Conservation (phyloP, 1,284 basidiomycete species). For the Cryptococcus wingfieldii region DNA sequence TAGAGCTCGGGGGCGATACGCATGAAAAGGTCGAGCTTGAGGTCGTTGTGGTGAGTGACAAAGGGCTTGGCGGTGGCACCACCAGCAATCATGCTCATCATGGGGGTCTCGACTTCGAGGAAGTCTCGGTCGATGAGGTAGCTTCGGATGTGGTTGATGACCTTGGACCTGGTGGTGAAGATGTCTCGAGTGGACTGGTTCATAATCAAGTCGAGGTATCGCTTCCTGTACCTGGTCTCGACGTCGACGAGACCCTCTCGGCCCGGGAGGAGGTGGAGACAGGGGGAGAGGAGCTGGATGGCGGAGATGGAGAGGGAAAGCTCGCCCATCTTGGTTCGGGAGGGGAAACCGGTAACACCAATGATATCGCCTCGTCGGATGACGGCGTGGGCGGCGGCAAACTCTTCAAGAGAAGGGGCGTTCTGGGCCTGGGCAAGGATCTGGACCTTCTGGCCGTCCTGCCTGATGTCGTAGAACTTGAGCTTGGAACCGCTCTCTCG, state of each 20-base stretch:
- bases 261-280: constrained; percentile 91
- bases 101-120: constrained; percentile 97
- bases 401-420: constrained; percentile 59
- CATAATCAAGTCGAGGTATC: constrained; percentile 97
- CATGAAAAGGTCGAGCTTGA: constrained; percentile 95
- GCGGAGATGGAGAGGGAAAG: constrained; percentile 80
- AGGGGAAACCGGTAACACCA: constrained; percentile 82
- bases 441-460: constrained; percentile 90
- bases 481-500: constrained; percentile 79
- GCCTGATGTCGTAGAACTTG: constrained; percentile 90
- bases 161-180: constrained; percentile 82
- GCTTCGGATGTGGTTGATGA: constrained; percentile 86
- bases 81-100: constrained; percentile 95
- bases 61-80: constrained; percentile 99
- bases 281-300: constrained; percentile 88
- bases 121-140: constrained; percentile 91
- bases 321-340: constrained; percentile 94
- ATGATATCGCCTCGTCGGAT: constrained; percentile 96
- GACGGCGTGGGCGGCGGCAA: constrained; percentile 70
- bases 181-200: constrained; percentile 85
- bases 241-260: constrained; percentile 83
- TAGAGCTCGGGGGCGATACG: constrained; percentile 97
- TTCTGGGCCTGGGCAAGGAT: constrained; percentile 89
- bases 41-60: constrained; percentile 97
- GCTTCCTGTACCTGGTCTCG: constrained; percentile 96